phyloP scores from a whole-genome alignment of 169 alveolate species.

The Cryptosporidium andersoni region DNA sequence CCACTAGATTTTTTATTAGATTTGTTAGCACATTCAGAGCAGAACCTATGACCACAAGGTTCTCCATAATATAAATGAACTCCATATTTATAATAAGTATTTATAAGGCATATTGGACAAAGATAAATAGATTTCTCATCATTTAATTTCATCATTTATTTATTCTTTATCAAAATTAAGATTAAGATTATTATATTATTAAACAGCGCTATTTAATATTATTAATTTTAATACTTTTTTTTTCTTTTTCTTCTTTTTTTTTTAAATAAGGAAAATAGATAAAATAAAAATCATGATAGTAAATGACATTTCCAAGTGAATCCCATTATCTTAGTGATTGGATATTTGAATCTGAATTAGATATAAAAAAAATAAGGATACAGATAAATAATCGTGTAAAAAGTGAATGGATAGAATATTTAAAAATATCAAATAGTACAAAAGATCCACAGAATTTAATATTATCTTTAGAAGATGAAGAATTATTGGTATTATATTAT shows the following conservation, averaged over 20 bases:
- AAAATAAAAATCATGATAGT: background rate
- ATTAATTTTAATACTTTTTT: background rate
- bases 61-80: constrained; percentile 50
- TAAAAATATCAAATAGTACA: constrained; percentile 2
- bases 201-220: background rate
- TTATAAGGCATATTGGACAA: constrained; percentile 54
- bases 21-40: constrained; percentile 52
- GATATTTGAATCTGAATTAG: constrained; percentile 29
- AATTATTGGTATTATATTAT: constrained; percentile 28
- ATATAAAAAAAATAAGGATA: constrained; percentile 3
- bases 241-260: background rate
- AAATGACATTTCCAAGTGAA: constrained; percentile 26
- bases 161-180: background rate
- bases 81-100: constrained; percentile 24
- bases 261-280: background rate
- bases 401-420: constrained; percentile 25
- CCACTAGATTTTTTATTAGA: constrained; percentile 10
- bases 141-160: background rate
- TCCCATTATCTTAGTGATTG: constrained; percentile 59
- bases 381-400: constrained; percentile 26
- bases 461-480: constrained; percentile 45
- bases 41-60: constrained; percentile 62
- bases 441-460: constrained; percentile 10
- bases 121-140: background rate
- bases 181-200: background rate